Evolutionary conservation across 2,329 filamentous ascomycete species (phyloP), one percentile per base, ranked within the genome.

Genomic region (Cladophialophora carrionii): DNA sequence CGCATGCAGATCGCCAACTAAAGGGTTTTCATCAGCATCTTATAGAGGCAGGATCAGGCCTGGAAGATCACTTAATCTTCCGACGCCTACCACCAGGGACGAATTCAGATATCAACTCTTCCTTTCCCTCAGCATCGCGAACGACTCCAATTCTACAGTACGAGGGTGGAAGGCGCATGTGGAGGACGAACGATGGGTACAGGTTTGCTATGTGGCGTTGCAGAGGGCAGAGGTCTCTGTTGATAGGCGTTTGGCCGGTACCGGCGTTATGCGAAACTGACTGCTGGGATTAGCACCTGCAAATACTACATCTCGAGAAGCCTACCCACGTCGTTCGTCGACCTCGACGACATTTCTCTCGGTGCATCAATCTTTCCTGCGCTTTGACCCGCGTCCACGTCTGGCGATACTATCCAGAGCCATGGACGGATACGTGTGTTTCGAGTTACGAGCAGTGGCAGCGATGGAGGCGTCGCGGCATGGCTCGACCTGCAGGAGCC

Each of bases 301-400:
- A 24, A 6, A 4, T 22, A 51, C n/a, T 32, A 3, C 32, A 14
- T 48, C n/a, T 17, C 20, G 17, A 9, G n/a, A 6, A 4, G 17
- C 37, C 56, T 46, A 51, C 10, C 20, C 57, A 12, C n/a, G 26
- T 34, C 24, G 26, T 17, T 48, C 29, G 8, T 34, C n/a, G 10
- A 10, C 14, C 4, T 51, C 37, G 29, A 37, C 29, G 46, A 43
- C 17, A 24, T 8, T n/a, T n/a, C 24, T 48, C 4, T 57, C 24
- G 34, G 55, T 24, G 55, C 26, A 17, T 59, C 43, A 26, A 58
- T 14, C 29, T 6, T 59, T 59, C 20, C 57, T 59, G 57, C 57
- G 57, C 57, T 59, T 59, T 17, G 57, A 29, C 24, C 22, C n/a
- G 57, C 46, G 57, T n/a, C 29, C 41, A 31, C 57, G 57, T 59